Base-by-base conservation (phyloP, 2,329 filamentous ascomycete species). In the Xylariaceae sp. region DNA sequence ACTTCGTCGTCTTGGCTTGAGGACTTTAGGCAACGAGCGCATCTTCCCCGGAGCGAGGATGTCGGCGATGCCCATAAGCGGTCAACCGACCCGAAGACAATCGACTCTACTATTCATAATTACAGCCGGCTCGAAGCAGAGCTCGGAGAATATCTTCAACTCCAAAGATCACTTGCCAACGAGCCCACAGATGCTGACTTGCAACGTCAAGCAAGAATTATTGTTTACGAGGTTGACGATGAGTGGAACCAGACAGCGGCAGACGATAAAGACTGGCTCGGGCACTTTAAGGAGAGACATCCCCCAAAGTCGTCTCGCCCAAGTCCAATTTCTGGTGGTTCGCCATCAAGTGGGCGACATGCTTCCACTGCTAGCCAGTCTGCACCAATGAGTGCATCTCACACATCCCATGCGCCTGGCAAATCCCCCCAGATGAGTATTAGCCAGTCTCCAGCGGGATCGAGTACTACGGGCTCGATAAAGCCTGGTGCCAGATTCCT, bases 241-340 rank as follows among this genome's bases (percentile, higher is more conserved):
- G 79, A 79, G 8, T 87, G 85, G 84, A 87, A 87, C 61, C 85
- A 87, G 65, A 88, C 85, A 1, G 81, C 80, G 0, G 82, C 84
- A 3, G 85, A 88, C 61, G 83, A 84, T 58, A 61, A 73, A 2
- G 69, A 75, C 3, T 86, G 84, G 81, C 74, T 87, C 1, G 69
- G 73, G 3, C 72, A 76, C 11, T 87, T 87, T 72, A 81, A 77
- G 56, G 69, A 75, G 36, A 76, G 81, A 46, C 79, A 84, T 59
- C 55, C 67, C 0, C 54, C 63, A 31, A 17, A 67, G 52, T 40
- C 65, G 55, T 53, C 66, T 51, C 58, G 70, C 46, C 50, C 67
- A 21, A 50, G 65, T 4, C 62, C 66, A 16, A 59, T 64, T 1
- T 54, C 62, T 1, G 48, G 51, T 40, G 55, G 45, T 26, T 69